Conservation (phyloP, 2,329 filamentous ascomycete genomes). For the Sclerotinia glacialis region DNA sequence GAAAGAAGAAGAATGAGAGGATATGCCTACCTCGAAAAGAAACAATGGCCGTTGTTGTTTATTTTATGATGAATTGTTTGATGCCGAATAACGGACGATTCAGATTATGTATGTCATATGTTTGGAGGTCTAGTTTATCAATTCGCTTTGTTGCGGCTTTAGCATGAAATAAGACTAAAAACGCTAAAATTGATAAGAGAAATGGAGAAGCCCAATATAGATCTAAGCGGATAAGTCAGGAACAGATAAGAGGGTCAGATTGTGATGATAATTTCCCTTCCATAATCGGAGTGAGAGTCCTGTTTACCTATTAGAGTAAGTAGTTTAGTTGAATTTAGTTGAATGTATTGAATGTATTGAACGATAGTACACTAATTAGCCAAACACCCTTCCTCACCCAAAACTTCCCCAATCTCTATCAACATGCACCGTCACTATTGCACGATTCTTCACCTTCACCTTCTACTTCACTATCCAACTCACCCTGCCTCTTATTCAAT, state of each 20-base stretch:
- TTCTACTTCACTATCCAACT: not conserved
- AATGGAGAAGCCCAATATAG: not conserved
- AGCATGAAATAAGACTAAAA: not conserved
- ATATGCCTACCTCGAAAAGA: conserved; percentile 14
- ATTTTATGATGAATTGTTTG: conserved; percentile 1
- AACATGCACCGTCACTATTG: conserved; percentile 32
- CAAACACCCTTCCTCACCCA: conserved; percentile 50
- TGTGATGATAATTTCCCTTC: not conserved
- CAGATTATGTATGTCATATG: not conserved
- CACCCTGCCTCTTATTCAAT: not conserved
- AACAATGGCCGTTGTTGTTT: conserved; percentile 1
- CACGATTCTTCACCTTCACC: not conserved
- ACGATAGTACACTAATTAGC: no score
- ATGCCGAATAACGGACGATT: conserved; percentile 5
- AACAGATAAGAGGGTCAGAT: not conserved
- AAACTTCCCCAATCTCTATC: conserved; percentile 46
- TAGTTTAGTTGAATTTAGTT: not conserved
- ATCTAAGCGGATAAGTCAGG: conserved; percentile 17
- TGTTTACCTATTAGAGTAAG: no score
- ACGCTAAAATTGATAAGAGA: not conserved
- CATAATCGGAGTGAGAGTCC: not conserved
- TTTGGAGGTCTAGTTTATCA: not conserved
- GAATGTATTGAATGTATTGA: not conserved
- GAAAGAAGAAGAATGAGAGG: conserved; percentile 9
- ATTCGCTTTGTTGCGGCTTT: conserved; percentile 11